phyloP scores from a whole-genome alignment of 805 yeast genomes.

The Clavispora carvajalis region DNA sequence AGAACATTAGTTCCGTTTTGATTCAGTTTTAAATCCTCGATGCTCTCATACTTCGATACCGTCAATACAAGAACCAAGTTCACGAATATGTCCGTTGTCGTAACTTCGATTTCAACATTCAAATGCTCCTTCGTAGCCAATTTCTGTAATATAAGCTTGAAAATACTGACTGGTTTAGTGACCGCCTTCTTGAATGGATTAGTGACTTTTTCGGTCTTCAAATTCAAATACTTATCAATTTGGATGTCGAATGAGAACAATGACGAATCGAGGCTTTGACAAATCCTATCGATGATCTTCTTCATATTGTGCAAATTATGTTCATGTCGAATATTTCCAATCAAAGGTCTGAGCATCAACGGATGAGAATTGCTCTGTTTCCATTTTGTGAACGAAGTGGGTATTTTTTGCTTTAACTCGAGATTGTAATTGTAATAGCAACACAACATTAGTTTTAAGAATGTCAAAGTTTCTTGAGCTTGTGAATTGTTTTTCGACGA shows the following conservation, averaged over 20 bases:
- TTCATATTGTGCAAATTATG: slow-evolving; percentile 26
- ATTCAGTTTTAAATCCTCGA: slow-evolving; percentile 22
- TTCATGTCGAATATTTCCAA: slow-evolving; percentile 57
- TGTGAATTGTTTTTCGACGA: slow-evolving; percentile 29
- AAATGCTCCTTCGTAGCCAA: slow-evolving; percentile 14
- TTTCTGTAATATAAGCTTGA: slow-evolving; percentile 21
- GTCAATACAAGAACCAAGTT: slow-evolving; percentile 32
- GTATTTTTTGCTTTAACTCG: slow-evolving; percentile 39
- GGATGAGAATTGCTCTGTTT: slow-evolving; percentile 40
- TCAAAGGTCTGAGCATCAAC: slow-evolving; percentile 48
- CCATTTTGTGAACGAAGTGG: slow-evolving; percentile 43
- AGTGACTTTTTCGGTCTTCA: slow-evolving; percentile 11
- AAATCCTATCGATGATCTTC: slow-evolving; percentile 23
- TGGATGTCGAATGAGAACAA: slow-evolving; percentile 3
- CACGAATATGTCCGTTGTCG: slow-evolving; percentile 38
- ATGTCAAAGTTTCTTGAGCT: slow-evolving; percentile 51
- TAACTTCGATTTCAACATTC: slow-evolving; percentile 25
- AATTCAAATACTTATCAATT: slow-evolving; percentile 22
- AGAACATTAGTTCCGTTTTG: slow-evolving; percentile 35
- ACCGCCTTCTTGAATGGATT: slow-evolving; percentile 38
- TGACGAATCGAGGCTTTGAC: slow-evolving; percentile 7
- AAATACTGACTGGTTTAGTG: slow-evolving; percentile 31
- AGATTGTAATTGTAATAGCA: slow-evolving; percentile 48
- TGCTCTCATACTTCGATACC: slow-evolving; percentile 25
- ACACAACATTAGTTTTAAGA: slow-evolving; percentile 57